Conservation (phyloP, 2,329 filamentous ascomycete species). For the Colletotrichum sp. region DNA sequence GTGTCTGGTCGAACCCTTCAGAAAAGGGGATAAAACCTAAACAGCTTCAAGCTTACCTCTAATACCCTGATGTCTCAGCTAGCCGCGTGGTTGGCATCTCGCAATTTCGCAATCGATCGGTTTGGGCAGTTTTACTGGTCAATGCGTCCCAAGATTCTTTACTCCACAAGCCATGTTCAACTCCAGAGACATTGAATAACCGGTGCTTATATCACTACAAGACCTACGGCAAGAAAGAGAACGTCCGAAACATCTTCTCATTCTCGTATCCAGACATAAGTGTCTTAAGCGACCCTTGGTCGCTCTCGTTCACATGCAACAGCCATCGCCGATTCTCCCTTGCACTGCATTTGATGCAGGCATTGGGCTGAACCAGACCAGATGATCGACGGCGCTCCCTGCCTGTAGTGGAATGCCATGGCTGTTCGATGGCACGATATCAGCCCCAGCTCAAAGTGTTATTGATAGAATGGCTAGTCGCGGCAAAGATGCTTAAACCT, state of each 20-base stretch:
- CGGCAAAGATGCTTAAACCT: not conserved
- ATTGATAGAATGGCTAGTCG: not conserved
- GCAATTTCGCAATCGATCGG: not conserved
- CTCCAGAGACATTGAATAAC: not conserved
- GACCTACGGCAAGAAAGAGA: not conserved
- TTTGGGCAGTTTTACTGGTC: not conserved
- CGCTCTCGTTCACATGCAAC: not conserved
- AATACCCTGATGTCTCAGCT: not conserved
- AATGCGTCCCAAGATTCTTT: not conserved
- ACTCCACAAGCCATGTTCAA: not conserved
- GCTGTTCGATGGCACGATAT: not conserved
- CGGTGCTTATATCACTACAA: not conserved
- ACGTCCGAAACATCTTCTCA: not conserved
- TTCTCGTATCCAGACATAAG: not conserved
- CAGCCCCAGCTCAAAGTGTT: not conserved
- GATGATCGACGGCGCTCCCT: not conserved
- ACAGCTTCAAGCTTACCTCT: not conserved
- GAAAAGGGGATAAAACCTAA: not conserved
- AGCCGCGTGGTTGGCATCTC: not conserved
- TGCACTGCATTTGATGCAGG: not conserved
- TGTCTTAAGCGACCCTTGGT: not conserved
- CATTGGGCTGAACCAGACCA: not conserved
- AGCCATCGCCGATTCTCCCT: not conserved
- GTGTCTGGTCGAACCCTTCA: not conserved
- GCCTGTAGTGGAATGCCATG: not conserved